A percentile compares a stretch with the other conserved stretches of the same genome.
phyloP scores from a whole-genome alignment of 805 yeast genomes.

The Nakazawaea peltata region DNA sequence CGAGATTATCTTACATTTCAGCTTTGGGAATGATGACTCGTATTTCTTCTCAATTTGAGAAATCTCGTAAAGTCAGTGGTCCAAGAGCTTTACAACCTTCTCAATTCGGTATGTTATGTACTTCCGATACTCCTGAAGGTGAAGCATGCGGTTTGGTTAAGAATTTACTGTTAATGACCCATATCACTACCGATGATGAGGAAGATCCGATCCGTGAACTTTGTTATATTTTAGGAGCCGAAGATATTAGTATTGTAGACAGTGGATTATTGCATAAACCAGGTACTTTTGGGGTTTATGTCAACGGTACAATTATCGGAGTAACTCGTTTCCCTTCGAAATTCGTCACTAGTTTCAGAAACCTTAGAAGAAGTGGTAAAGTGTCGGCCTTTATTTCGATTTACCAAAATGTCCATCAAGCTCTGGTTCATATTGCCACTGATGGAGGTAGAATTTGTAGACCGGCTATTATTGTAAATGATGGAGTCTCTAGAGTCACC shows the following conservation, averaged over 20 bases:
- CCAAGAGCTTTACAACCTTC: conserved; percentile 99
- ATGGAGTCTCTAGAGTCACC: conserved; percentile 61
- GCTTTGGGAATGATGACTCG: conserved; percentile 99
- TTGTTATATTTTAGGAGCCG: conserved; percentile 83
- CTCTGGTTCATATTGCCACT: conserved; percentile 94
- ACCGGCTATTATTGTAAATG: conserved; percentile 82
- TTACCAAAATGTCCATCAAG: conserved; percentile 82
- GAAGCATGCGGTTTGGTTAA: conserved; percentile 99
- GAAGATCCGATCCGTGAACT: conserved; percentile 77
- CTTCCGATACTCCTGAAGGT: conserved; percentile 99
- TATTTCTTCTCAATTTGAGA: conserved; percentile 97
- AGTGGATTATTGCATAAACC: conserved; percentile 71
- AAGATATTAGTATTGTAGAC: conserved; percentile 72
- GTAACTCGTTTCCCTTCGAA: conserved; percentile 80
- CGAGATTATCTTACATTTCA: conserved; percentile 84
- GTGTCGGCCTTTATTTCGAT: conserved; percentile 88
- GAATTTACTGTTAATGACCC: conserved; percentile 96
- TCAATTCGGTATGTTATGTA: conserved; percentile 98
- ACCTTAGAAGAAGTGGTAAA: conserved; percentile 74
- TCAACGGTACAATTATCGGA: conserved; percentile 94
- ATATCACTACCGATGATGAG: conserved; percentile 96
- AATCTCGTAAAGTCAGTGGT: conserved; percentile 95
- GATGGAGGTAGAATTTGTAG: conserved; percentile 99
- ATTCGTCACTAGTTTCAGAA: conserved; percentile 74
- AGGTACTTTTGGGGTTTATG: conserved; percentile 77